These are phyloP conservation scores for Coemansia sp. DNA, from an alignment of 192 early-diverging fungal genomes.

Conservation along the genomic window DNA sequence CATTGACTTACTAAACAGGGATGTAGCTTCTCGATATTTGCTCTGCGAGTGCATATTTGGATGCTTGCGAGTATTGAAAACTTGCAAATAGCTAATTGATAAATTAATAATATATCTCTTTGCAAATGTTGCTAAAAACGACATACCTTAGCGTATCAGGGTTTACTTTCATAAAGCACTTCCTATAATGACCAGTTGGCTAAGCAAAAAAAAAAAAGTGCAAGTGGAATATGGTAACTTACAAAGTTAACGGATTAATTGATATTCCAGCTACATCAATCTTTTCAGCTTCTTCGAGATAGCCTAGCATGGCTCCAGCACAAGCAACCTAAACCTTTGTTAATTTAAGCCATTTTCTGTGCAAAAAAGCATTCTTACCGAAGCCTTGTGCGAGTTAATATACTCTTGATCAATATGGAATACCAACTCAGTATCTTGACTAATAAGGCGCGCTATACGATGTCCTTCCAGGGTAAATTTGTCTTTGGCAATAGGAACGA, in stretches of 20 bases:
- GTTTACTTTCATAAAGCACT: slow-evolving; percentile 25
- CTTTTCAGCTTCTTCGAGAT: slow-evolving; percentile 12
- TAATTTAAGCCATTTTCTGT: background rate
- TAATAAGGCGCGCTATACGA: too few relatives aligned
- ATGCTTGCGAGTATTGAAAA: slow-evolving; percentile 74
- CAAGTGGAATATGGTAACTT: slow-evolving; percentile 1
- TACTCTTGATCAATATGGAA: background rate
- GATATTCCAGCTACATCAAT: background rate
- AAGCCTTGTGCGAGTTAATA: slow-evolving; percentile 1
- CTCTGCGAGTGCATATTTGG: slow-evolving; percentile 75
- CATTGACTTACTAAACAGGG: slow-evolving; percentile 64
- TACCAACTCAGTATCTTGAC: too few relatives aligned
- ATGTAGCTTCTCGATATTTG: slow-evolving; percentile 64
- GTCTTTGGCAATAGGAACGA: slow-evolving; percentile 2
- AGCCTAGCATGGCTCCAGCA: slow-evolving; percentile 29
- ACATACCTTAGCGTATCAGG: slow-evolving; percentile 29
- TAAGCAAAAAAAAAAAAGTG: background rate
- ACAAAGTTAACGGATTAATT: slow-evolving; percentile 10
- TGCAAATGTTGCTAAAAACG: background rate
- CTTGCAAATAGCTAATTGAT: slow-evolving; percentile 65
- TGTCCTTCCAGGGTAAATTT: slow-evolving; percentile 1
- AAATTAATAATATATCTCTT: background rate
- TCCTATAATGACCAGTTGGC: slow-evolving; percentile 9
- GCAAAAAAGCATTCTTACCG: background rate
- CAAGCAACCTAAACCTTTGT: slow-evolving; percentile 29